These are phyloP conservation scores for Fibroporia radiculosa DNA, from an alignment of 768 basidiomycete genomes.

Conservation along the genomic window DNA sequence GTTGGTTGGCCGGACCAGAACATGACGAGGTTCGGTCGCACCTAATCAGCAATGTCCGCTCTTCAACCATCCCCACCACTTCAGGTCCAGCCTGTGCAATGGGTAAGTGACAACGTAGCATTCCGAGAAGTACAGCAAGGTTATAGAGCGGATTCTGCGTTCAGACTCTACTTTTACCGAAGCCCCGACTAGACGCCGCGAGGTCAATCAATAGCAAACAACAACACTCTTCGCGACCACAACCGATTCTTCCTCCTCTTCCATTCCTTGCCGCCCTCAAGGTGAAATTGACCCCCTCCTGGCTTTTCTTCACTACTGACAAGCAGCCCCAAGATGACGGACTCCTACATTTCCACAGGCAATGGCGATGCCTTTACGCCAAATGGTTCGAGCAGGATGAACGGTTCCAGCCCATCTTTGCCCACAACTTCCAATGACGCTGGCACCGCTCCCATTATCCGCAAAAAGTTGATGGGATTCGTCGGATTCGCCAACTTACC, in stretches of 20 bases:
- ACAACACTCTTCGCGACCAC: conserved; percentile 20
- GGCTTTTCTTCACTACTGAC: conserved; percentile 6
- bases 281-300: conserved; percentile 30
- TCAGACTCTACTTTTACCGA: conserved; percentile 35
- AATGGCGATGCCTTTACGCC: conserved; percentile 56
- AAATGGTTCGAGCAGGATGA: conserved; percentile 49
- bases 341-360: conserved; percentile 64
- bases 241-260: conserved; percentile 37
- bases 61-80: background rate
- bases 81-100: background rate
- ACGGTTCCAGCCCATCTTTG: conserved; percentile 59
- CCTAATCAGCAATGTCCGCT: background rate
- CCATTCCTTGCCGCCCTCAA: conserved; percentile 30
- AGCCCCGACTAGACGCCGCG: conserved; percentile 33
- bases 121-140: background rate
- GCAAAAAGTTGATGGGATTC: conserved; percentile 93
- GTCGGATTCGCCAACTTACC: conserved; percentile 97
- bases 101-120: conserved; percentile 8
- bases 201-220: conserved; percentile 27
- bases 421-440: conserved; percentile 20
- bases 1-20: too few species aligned
- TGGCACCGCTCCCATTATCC: conserved; percentile 37
- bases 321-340: conserved; percentile 49
- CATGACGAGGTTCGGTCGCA: too few species aligned
- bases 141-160: background rate